Percentiles rank a stretch among this genome's conserved stretches.
These are phyloP conservation scores for Cladosporium sp. DNA, from an alignment of 2,329 filamentous ascomycete genomes.

Conservation along the genomic window DNA sequence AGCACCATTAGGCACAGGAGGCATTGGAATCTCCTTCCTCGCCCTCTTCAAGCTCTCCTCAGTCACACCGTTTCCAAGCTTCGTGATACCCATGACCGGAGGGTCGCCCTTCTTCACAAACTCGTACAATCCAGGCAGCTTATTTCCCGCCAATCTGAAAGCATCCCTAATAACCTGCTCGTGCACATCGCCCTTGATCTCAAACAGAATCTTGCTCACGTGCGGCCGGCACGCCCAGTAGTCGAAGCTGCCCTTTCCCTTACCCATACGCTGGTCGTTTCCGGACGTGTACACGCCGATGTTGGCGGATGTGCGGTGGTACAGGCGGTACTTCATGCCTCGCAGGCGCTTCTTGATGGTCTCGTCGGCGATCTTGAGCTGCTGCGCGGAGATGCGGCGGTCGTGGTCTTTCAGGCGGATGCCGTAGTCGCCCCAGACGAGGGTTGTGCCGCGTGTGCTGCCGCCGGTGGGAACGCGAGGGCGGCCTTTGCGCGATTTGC, in stretches of 20 bases:
- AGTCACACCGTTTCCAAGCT: conserved; percentile 77
- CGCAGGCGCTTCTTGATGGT: conserved; percentile 86
- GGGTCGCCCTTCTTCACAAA: conserved; percentile 92
- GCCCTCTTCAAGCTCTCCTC: conserved; percentile 81
- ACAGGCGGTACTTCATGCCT: conserved; percentile 89
- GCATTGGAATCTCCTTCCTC: conserved; percentile 35
- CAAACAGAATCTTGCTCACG: conserved; percentile 89
- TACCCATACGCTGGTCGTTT: conserved; percentile 98
- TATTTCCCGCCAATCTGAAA: conserved; percentile 90
- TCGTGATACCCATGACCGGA: conserved; percentile 88
- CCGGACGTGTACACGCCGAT: conserved; percentile 94
- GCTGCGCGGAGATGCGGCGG: conserved; percentile 81
- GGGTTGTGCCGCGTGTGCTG: conserved; percentile 87
- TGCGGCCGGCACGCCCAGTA: conserved; percentile 91
- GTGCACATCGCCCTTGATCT: conserved; percentile 88
- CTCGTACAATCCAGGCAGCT: conserved; percentile 87
- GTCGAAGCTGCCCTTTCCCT: conserved; percentile 96
- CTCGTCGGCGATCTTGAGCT: conserved; percentile 88
- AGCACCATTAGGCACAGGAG: conserved; percentile 33
- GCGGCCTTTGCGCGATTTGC: conserved; percentile 86
- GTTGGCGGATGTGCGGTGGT: conserved; percentile 87
- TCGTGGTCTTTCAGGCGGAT: conserved; percentile 92
- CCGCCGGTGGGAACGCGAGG: conserved; percentile 88
- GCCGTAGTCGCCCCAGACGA: conserved; percentile 95
- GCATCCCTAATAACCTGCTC: conserved; percentile 93